Evolutionary conservation across 768 basidiomycete genomes (phyloP), one percentile per base, ranked within the genome.

Genomic region (Sporobolomyces roseus): DNA sequence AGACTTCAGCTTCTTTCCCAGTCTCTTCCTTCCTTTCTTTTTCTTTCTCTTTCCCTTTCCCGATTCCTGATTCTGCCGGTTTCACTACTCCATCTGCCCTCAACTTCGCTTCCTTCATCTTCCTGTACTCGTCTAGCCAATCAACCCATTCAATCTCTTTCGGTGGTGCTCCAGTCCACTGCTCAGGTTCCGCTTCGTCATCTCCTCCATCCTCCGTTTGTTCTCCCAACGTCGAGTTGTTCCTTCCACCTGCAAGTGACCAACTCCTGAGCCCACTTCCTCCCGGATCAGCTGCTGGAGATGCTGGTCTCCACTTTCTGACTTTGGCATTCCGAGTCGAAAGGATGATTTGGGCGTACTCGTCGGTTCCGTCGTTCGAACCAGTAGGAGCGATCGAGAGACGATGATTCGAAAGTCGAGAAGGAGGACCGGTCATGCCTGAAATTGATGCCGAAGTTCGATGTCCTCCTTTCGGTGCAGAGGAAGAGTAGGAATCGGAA

Each of bases 91-190:
- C 17, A 21, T 61, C 81, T 1, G 79, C 77, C 25, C 77, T 58
- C 27, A 81, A 77, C 70, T 80, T 80, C 38, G 78, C 80, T 55
- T 80, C 79, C 70, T 81, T 80, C 76, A 77, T 76, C 68, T 76
- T 72, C 54, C 80, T 77, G 73, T 81, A 81, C 72, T 79, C 79
- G 72, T 81, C 81, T 62, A 80, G 70, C 80, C 80, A 81, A 61
- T 81, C 80, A 32, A 81, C 79, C 81, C 81, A 81, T 63, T 81
- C 80, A 62, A 81, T 79, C 25, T 78, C 79, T 30, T 77, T 75
- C 35, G 67, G 35, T 19, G 45, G 49, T 3, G 21, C 62, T 9
- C 17, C 51, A 21, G 23, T 41, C 38, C 29, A 48, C 23, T 46
- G 12, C 13, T 38, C 55, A 1, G 25, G 38, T 16, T 27, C 41